These are phyloP conservation scores for Suillus lakei DNA, from an alignment of 768 basidiomycete genomes.

Conservation along the genomic window DNA sequence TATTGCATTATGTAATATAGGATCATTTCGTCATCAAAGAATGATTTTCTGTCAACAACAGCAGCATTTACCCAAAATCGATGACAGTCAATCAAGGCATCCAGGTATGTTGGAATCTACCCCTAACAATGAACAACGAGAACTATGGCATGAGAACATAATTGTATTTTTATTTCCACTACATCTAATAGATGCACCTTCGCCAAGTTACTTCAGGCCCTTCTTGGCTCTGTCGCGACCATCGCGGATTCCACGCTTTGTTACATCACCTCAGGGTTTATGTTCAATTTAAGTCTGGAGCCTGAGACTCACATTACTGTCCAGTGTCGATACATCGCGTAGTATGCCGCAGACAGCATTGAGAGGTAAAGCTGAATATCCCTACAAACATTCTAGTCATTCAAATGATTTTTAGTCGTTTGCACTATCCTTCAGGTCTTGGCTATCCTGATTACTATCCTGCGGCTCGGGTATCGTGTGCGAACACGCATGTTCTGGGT, in stretches of 20 bases:
- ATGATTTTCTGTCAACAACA: background rate
- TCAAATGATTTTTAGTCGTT: conserved; percentile 9
- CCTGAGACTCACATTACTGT: background rate
- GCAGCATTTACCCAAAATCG: background rate
- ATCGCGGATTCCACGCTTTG: background rate
- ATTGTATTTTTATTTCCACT: background rate
- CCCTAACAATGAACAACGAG: background rate
- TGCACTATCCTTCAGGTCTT: conserved; percentile 10
- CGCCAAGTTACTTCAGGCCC: background rate
- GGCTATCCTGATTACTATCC: conserved; percentile 16
- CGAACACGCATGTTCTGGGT: conserved; percentile 22
- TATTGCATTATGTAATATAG: background rate
- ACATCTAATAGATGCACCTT: background rate
- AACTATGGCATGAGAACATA: background rate
- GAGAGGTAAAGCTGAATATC: background rate
- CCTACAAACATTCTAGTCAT: background rate
- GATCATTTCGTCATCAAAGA: background rate
- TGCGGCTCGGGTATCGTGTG: conserved; percentile 26
- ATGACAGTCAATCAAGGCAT: background rate
- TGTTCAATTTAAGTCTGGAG: background rate
- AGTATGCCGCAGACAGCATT: background rate
- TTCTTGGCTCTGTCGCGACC: background rate
- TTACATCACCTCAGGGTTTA: background rate
- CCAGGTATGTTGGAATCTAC: background rate
- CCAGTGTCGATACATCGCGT: background rate